phyloP scores from a whole-genome alignment of 2,329 filamentous ascomycete species.

The Venturia aucupariae region DNA sequence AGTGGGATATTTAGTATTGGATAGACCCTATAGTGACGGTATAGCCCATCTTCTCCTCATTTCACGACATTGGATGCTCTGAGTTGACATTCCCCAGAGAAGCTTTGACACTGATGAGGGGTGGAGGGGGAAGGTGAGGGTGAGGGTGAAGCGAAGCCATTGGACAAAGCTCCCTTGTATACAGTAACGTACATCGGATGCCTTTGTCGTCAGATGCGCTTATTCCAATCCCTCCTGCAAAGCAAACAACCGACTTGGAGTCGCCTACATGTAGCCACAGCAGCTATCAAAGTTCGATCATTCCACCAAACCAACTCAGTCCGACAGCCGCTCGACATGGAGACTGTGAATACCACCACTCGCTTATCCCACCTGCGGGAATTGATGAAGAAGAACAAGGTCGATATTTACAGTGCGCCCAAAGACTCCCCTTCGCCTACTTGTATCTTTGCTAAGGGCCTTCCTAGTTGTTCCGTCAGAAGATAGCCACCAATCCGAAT shows the following conservation, averaged over 20 bases:
- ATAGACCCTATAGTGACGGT: no score
- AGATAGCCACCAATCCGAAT: constrained; percentile 95
- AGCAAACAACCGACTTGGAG: background rate
- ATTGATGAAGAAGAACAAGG: constrained; percentile 76
- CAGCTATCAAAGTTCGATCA: background rate
- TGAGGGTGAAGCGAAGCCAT: background rate
- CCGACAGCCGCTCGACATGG: constrained; percentile 50
- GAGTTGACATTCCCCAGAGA: background rate
- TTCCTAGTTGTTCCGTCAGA: constrained; percentile 81
- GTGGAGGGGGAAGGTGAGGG: no score
- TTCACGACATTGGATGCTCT: background rate
- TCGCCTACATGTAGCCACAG: background rate
- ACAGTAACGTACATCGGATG: background rate
- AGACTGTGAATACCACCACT: constrained; percentile 65
- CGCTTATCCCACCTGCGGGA: constrained; percentile 68
- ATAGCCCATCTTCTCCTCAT: background rate
- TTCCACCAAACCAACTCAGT: background rate
- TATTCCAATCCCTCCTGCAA: background rate
- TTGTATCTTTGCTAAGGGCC: constrained; percentile 28
- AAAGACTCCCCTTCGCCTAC: constrained; percentile 19
- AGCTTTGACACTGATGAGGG: background rate
- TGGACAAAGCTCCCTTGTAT: background rate
- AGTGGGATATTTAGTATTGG: no score
- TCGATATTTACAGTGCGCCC: constrained; percentile 86
- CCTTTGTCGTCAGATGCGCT: background rate